phyloP scores from a whole-genome alignment of 306 rosid species.

The Fagus sylvatica region DNA sequence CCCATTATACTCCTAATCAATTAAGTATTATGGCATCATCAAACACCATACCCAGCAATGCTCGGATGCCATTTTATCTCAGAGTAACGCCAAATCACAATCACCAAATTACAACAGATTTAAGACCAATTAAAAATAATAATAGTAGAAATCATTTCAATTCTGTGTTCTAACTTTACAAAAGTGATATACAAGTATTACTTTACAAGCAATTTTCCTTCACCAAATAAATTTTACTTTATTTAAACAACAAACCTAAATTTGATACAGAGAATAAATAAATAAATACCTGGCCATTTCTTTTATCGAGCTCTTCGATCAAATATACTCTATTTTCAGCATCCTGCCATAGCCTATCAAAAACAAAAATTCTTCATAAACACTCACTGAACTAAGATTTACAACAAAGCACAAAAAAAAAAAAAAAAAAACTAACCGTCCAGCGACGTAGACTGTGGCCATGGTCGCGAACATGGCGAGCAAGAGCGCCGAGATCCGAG shows the following conservation, averaged over 20 bases:
- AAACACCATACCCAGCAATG: neutral
- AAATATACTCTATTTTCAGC: constrained; percentile 58
- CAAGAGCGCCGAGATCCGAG: constrained; percentile 49
- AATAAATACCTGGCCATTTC: constrained; percentile 47
- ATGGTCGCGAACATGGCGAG: constrained; percentile 60
- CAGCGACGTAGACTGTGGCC: constrained; percentile 73
- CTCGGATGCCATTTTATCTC: no score
- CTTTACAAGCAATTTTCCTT: neutral
- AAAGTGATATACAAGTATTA: no score
- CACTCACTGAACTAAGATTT: neutral
- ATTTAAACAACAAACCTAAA: neutral
- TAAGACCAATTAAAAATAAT: no score
- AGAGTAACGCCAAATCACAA: no score
- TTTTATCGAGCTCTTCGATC: constrained; percentile 47
- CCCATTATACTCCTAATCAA: neutral
- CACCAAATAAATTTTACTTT: neutral
- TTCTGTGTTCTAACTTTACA: no score
- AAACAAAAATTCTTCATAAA: neutral
- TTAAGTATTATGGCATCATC: neutral
- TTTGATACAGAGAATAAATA: neutral
- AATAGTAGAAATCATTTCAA: no score
- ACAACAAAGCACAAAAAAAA: neutral
- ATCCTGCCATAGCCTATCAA: constrained; percentile 66
- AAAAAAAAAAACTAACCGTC: constrained; percentile 47
- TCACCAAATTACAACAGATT: no score